A percentile compares a stretch with the other conserved stretches of the same genome.
Conservation (phyloP, 2,329 filamentous ascomycete species). For the Ilyonectria sp. region DNA sequence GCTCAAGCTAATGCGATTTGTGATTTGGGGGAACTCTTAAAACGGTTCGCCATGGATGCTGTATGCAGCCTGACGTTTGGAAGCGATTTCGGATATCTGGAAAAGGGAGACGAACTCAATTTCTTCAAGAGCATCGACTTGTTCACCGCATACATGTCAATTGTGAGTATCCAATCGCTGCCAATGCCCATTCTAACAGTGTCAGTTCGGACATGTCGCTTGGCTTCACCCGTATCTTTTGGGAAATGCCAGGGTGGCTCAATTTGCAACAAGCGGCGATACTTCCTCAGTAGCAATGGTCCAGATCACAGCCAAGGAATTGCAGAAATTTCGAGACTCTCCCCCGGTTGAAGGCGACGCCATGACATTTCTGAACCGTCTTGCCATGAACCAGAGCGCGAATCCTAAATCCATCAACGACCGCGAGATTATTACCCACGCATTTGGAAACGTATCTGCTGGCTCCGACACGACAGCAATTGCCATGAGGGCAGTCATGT, state of each 20-base stretch:
- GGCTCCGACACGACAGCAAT: slow-evolving; percentile 21
- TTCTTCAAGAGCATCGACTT: slow-evolving; percentile 19
- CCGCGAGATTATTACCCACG: slow-evolving; percentile 22
- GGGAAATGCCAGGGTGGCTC: slow-evolving; percentile 12
- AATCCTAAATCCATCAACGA: slow-evolving; percentile 16
- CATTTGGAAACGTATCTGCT: slow-evolving; percentile 19
- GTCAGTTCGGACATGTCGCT: slow-evolving; percentile 15
- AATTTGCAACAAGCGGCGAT: slow-evolving; percentile 2
- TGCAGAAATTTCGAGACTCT: slow-evolving; percentile 6
- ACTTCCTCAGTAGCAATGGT: slow-evolving; percentile 14
- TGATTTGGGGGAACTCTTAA: slow-evolving; percentile 6
- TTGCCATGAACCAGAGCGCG: slow-evolving; percentile 11
- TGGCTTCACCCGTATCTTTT: slow-evolving; percentile 24
- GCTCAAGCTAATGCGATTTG: slow-evolving; percentile 1
- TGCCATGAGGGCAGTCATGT: slow-evolving; percentile 10
- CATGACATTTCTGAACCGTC: slow-evolving; percentile 19
- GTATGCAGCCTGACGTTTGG: slow-evolving; percentile 21
- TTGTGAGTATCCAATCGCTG: slow-evolving; percentile 8
- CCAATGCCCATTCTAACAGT: not conserved
- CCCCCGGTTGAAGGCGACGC: slow-evolving; percentile 12
- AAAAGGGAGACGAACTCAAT: slow-evolving; percentile 13
- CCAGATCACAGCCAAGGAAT: not conserved
- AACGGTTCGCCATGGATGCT: slow-evolving; percentile 23
- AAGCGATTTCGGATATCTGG: slow-evolving; percentile 16
- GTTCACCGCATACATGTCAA: slow-evolving; percentile 19